Conservation (phyloP, 495 filamentous ascomycete genomes). For the Aspergillus taichungensis region DNA sequence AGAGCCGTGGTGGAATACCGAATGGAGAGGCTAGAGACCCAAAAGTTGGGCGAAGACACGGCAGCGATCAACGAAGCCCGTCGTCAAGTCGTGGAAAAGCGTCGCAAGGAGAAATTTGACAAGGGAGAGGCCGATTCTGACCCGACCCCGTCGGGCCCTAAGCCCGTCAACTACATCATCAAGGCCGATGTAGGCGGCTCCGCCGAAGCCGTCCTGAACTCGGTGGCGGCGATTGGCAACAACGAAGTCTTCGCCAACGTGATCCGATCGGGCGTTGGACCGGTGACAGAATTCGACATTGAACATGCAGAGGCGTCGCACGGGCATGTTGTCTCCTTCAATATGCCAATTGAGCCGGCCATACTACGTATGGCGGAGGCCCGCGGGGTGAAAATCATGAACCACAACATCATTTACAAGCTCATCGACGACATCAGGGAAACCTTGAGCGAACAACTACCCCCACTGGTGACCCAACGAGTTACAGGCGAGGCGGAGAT, state of each 20-base stretch:
- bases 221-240: slow-evolving; percentile 67
- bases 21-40: slow-evolving; percentile 50
- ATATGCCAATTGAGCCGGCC: slow-evolving; percentile 57
- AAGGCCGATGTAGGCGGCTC: slow-evolving; percentile 92
- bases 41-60: slow-evolving; percentile 58
- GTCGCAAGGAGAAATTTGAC: slow-evolving; percentile 36
- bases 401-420: slow-evolving; percentile 89
- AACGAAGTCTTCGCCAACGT: slow-evolving; percentile 72
- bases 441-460: slow-evolving; percentile 55
- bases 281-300: slow-evolving; percentile 77
- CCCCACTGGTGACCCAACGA: slow-evolving; percentile 51
- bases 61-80: slow-evolving; percentile 68
- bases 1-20: slow-evolving; percentile 75
- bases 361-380: slow-evolving; percentile 62
- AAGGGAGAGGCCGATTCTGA: slow-evolving; percentile 14
- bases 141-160: slow-evolving; percentile 40
- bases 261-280: slow-evolving; percentile 67
- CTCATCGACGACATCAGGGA: slow-evolving; percentile 74
- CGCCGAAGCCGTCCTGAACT: slow-evolving; percentile 76
- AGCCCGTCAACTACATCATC: slow-evolving; percentile 71
- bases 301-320: slow-evolving; percentile 69
- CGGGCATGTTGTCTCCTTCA: slow-evolving; percentile 77
- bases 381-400: slow-evolving; percentile 63
- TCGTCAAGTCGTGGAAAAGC: slow-evolving; percentile 49
- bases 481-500: slow-evolving; percentile 88